A percentile compares a stretch with the other conserved stretches of the same genome.
These are phyloP conservation scores for Spinellus fusiger DNA, from an alignment of 192 early-diverging fungal species.

Conservation along the genomic window DNA sequence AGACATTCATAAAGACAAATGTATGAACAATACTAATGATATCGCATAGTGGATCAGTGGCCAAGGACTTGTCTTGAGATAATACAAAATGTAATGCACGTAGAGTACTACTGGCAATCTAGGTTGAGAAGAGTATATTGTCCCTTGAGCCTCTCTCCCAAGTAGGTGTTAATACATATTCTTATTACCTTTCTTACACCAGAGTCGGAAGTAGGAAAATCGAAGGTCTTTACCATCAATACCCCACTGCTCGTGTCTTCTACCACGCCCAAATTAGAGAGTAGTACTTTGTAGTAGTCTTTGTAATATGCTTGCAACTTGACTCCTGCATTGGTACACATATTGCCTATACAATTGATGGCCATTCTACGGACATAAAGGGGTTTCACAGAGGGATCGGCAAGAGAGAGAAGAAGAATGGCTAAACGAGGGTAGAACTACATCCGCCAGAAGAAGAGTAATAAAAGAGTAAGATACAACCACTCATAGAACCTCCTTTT, in stretches of 20 bases:
- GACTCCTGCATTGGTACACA: slow-evolving; percentile 51
- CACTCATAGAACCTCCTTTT: not conserved
- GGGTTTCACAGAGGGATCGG: slow-evolving; percentile 14
- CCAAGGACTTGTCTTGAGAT: slow-evolving; percentile 38
- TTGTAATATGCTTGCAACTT: slow-evolving; percentile 41
- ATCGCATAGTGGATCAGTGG: slow-evolving; percentile 33
- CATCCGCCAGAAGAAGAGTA: not conserved
- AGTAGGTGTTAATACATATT: not conserved
- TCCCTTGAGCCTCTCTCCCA: no score
- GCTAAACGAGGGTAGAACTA: slow-evolving; percentile 29
- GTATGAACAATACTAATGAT: slow-evolving; percentile 42
- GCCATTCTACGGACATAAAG: slow-evolving; percentile 54
- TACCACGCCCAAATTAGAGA: slow-evolving; percentile 35
- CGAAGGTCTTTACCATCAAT: slow-evolving; percentile 11
- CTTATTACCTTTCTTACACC: slow-evolving; percentile 24
- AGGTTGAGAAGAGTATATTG: not conserved
- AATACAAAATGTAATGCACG: slow-evolving; percentile 51
- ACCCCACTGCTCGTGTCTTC: slow-evolving; percentile 9
- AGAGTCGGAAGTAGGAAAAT: slow-evolving; percentile 21
- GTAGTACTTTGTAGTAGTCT: slow-evolving; percentile 42
- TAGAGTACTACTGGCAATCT: slow-evolving; percentile 49
- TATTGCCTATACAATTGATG: slow-evolving; percentile 61
- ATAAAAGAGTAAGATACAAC: not conserved
- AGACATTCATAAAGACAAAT: slow-evolving; percentile 45
- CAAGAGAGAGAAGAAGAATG: slow-evolving; percentile 17